A percentile compares a stretch with the other conserved stretches of the same genome.
phyloP scores from a whole-genome alignment of 2,329 filamentous ascomycete genomes.

The Leptosphaerulina australis region DNA sequence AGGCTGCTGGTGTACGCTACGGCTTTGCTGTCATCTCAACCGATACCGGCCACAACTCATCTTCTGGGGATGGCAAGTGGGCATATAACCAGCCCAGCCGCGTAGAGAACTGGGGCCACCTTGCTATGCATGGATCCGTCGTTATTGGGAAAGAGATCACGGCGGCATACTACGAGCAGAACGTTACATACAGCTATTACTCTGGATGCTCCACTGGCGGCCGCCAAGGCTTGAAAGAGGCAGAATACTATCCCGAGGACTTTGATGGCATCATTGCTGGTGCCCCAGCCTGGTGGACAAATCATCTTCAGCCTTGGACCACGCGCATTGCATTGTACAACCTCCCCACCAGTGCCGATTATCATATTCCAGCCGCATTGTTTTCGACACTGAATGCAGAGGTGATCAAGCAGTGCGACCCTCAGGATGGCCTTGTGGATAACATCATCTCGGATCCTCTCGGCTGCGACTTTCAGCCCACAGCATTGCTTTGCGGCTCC shows the following conservation, averaged over 20 bases:
- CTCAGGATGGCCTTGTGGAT: conserved; percentile 56
- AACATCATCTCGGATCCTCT: conserved; percentile 55
- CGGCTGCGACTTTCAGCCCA: conserved; percentile 52
- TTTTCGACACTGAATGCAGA: conserved; percentile 54
- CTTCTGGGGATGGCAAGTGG: conserved; percentile 45
- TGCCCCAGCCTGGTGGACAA: conserved; percentile 58
- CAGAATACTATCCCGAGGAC: conserved; percentile 61
- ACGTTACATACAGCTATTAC: conserved; percentile 59
- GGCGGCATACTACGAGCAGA: conserved; percentile 55
- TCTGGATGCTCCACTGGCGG: conserved; percentile 66
- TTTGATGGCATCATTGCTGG: conserved; percentile 65
- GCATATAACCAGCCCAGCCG: conserved; percentile 47
- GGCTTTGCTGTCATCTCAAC: conserved; percentile 55
- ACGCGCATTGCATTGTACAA: conserved; percentile 57
- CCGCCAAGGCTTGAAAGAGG: conserved; percentile 62
- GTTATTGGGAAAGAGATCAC: conserved; percentile 56
- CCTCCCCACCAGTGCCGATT: conserved; percentile 52
- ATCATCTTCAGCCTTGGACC: conserved; percentile 55
- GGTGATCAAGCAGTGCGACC: conserved; percentile 58
- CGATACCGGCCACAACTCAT: conserved; percentile 54
- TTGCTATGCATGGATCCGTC: conserved; percentile 56
- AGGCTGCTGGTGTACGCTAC: conserved; percentile 42
- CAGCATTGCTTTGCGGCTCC: conserved; percentile 46
- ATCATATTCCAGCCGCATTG: conserved; percentile 53
- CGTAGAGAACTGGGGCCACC: conserved; percentile 49